Base-by-base conservation (phyloP, 345 rosid species). In the Linum usitatissimum region DNA sequence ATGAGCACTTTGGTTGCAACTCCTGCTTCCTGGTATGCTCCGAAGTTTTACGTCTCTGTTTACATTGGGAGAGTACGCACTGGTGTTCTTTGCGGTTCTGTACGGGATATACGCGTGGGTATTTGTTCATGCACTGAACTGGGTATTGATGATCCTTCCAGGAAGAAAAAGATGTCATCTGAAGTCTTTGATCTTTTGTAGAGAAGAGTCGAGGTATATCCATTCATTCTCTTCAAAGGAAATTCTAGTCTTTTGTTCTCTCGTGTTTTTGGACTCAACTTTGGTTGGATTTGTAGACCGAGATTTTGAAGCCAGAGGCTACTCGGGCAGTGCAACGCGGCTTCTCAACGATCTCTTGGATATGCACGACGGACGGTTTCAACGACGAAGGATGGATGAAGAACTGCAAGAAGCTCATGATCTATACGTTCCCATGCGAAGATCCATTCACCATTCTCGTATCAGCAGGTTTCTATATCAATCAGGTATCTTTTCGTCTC, bases 141-240 rank as follows among this genome's bases (percentile, higher is more conserved):
- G 39, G 51, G n/a, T n/a, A n/a, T n/a, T 17, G 20, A 1, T 61
- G 18, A 31, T 14, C 49, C 49, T 6, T 42, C 45, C 80, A 91
- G 96, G 95, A 86, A 14, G 95, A 91, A 74, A 88, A 81, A 81
- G 96, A 91, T 73, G 96, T 85, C 38, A 64, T 83, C 59, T 77
- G 96, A 80, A 86, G 98, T 79, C 98, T n/a, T 88, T 64, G 95
- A 91, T 81, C 96, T 91, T 55, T 70, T 91, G 59, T 91, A 86
- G 78, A 85, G 96, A 73, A 85, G 98, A 80, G 91, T 91, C 65
- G 96, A 91, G 96, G 96, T 91, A 79, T 62, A 76, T 31, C 6
- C 45, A 15, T 19, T 68, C 60, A 55, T 67, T 6, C 42, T 34
- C 63, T 55, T 14, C 53, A 21, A 9, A 36, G 58, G 61, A 45